phyloP scores from a whole-genome alignment of 805 yeast species.

The Candida berthetii region DNA sequence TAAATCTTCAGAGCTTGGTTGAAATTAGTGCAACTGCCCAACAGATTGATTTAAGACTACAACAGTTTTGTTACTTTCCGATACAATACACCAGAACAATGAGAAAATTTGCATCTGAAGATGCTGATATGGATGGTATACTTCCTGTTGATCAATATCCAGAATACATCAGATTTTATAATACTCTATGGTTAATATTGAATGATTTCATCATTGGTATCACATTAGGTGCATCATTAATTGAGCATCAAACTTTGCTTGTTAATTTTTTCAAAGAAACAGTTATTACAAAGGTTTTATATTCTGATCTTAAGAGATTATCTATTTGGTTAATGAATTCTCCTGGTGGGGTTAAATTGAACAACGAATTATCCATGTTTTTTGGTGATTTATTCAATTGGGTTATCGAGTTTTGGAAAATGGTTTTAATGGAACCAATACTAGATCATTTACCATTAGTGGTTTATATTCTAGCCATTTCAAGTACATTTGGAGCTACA shows the following conservation, averaged over 20 bases:
- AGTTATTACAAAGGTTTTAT: slow-evolving; percentile 33
- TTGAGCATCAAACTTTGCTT: slow-evolving; percentile 26
- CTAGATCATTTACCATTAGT: slow-evolving; percentile 22
- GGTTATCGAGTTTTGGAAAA: slow-evolving; percentile 69
- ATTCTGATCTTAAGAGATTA: slow-evolving; percentile 37
- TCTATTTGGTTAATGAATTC: slow-evolving; percentile 76
- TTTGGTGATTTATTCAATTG: slow-evolving; percentile 83
- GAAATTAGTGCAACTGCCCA: slow-evolving; percentile 57
- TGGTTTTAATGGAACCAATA: slow-evolving; percentile 18
- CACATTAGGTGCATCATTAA: slow-evolving; percentile 43
- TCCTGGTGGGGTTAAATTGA: slow-evolving; percentile 92
- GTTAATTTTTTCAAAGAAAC: slow-evolving; percentile 21
- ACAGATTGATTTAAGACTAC: slow-evolving; percentile 73
- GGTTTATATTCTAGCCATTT: slow-evolving; percentile 33
- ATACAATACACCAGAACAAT: slow-evolving; percentile 60
- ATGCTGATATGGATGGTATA: slow-evolving; percentile 14
- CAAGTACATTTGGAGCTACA: slow-evolving; percentile 52
- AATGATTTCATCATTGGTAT: slow-evolving; percentile 80
- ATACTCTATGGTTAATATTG: slow-evolving; percentile 79
- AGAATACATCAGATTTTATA: slow-evolving; percentile 74
- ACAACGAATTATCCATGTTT: slow-evolving; percentile 78
- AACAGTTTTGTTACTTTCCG: slow-evolving; percentile 75
- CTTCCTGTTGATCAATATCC: slow-evolving; percentile 42
- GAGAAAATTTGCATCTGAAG: slow-evolving; percentile 15
- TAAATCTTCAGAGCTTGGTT: slow-evolving; percentile 22